Base-by-base conservation (phyloP, 2,329 filamentous ascomycete genomes). In the Talaromyces sp. region DNA sequence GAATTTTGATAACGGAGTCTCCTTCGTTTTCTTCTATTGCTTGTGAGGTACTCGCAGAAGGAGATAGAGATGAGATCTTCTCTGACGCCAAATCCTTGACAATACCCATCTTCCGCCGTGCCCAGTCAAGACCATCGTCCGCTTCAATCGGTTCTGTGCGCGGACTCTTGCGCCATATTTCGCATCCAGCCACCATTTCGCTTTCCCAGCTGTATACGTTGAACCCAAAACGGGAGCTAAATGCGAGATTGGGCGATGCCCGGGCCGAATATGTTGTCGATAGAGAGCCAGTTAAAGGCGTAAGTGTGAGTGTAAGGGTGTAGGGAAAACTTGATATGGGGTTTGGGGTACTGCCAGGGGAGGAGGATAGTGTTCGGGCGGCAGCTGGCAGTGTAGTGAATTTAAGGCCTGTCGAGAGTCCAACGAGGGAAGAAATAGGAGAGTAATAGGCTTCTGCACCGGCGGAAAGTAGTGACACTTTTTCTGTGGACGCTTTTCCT, bases 191-290 rank as follows among this genome's bases (percentile, higher is more conserved):
- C 31, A 93, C 89, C 83, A 97, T 90, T 66, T 95, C 91, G 74
- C 92, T 97, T 81, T 99, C 95, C 81, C 97, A 99, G 75, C 92
- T 97, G 79, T 97, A 98, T 59, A 97, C 90, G 73, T 99, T 99
- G 80, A 99, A 99, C 74, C 96, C 93, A 80, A 98, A 94, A 59
- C 90, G 88, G 25, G 93, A 96, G 68, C 93, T 95, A 59, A 99
- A 85, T 11, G 92, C 91, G 70, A 96, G 87, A 72, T 92, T 88
- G 39, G 86, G 86, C 3, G 92, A 92, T 1, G 94, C 94, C 73
- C 92, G 90, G 57, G 98, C 91, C 0, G 95, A 91, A 76, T 99
- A 99, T 17, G 89, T 96, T 41, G 93, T 92, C 65, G 90, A 93
- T 66, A 99, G 84, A 73, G 92, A 96, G 19, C 95, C 95, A 87